A percentile compares a stretch with the other conserved stretches of the same genome.
These are phyloP conservation scores for Bipolaris victoriae DNA, from an alignment of 2,329 filamentous ascomycete genomes.

Conservation along the genomic window DNA sequence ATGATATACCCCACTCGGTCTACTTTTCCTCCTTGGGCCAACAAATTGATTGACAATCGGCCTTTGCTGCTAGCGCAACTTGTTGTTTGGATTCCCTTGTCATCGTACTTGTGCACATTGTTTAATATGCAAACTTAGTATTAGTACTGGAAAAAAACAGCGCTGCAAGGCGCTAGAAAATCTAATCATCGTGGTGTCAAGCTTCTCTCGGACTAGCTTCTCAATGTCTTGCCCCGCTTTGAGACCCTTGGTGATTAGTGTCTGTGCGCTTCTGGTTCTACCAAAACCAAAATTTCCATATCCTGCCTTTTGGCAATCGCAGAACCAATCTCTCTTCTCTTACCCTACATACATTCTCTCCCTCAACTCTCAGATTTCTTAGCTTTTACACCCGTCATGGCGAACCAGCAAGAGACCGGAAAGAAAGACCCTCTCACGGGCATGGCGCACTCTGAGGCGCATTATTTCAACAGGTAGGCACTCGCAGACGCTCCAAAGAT, in stretches of 20 bases:
- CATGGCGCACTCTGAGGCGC: slow-evolving; percentile 94
- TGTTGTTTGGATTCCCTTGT: slow-evolving; percentile 1
- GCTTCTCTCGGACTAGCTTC: slow-evolving; percentile 9
- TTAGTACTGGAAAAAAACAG: neutral
- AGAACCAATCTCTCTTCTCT: slow-evolving; percentile 18
- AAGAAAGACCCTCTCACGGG: slow-evolving; percentile 59
- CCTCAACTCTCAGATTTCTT: slow-evolving; percentile 5
- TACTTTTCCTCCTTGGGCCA: slow-evolving; percentile 5
- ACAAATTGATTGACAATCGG: slow-evolving; percentile 21
- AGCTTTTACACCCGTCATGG: slow-evolving; percentile 26
- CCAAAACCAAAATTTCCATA: slow-evolving; percentile 40
- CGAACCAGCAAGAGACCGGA: slow-evolving; percentile 30
- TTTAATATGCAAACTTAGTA: slow-evolving; percentile 4
- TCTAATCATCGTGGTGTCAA: slow-evolving; percentile 7
- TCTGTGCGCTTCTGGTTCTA: slow-evolving; percentile 25
- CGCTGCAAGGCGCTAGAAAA: slow-evolving; percentile 5
- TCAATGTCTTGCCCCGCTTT: slow-evolving; percentile 16
- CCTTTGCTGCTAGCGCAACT: neutral
- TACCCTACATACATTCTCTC: slow-evolving; percentile 9
- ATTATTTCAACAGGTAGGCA: slow-evolving; percentile 95
- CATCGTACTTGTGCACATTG: neutral
- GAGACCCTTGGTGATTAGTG: slow-evolving; percentile 14
- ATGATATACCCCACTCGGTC: slow-evolving; percentile 44
- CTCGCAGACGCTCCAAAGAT: slow-evolving; percentile 27
- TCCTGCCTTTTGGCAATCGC: slow-evolving; percentile 21